phyloP scores from a whole-genome alignment of 2,329 filamentous ascomycete genomes.

The Magnaporthiopsis incrustans region DNA sequence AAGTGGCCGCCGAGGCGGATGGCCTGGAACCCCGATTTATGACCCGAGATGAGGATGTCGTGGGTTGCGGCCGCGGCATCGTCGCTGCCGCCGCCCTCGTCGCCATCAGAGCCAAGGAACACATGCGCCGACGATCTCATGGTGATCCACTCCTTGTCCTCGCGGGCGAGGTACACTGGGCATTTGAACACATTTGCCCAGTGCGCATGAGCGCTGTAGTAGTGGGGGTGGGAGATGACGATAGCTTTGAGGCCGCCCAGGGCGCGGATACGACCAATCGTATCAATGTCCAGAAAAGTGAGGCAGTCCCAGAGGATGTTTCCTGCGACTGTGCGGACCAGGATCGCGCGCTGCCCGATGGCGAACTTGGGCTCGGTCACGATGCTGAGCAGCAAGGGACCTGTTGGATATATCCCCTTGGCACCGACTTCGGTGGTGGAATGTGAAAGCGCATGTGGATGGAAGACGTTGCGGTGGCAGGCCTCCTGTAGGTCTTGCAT shows the following conservation, averaged over 20 bases:
- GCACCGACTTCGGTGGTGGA: slow-evolving; percentile 8
- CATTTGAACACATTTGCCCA: slow-evolving; percentile 65
- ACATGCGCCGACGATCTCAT: slow-evolving; percentile 33
- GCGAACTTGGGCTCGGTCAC: slow-evolving; percentile 50
- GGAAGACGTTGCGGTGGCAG: slow-evolving; percentile 46
- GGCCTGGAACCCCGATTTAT: slow-evolving; percentile 37
- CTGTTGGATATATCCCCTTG: slow-evolving; percentile 2
- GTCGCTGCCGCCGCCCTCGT: slow-evolving; percentile 23
- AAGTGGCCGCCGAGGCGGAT: slow-evolving; percentile 76
- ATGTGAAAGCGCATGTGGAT: slow-evolving; percentile 25
- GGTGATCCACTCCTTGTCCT: slow-evolving; percentile 59
- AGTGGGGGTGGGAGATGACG: slow-evolving; percentile 74
- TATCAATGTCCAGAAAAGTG: slow-evolving; percentile 58
- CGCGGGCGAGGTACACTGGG: slow-evolving; percentile 58
- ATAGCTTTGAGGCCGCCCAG: slow-evolving; percentile 64
- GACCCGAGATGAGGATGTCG: slow-evolving; percentile 25
- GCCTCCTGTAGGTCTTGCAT: slow-evolving; percentile 35
- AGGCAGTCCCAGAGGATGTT: slow-evolving; percentile 79
- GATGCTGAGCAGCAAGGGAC: slow-evolving; percentile 39
- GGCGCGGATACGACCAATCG: slow-evolving; percentile 44
- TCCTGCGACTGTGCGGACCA: slow-evolving; percentile 56
- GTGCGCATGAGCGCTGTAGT: slow-evolving; percentile 63
- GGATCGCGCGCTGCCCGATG: slow-evolving; percentile 67
- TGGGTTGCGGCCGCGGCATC: slow-evolving; percentile 20
- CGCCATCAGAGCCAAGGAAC: slow-evolving; percentile 29